Evolutionary conservation across 148 eudicot genomes (phyloP), one percentile per base, ranked within the genome.

Genomic region (Rhododendron kiyosumense): DNA sequence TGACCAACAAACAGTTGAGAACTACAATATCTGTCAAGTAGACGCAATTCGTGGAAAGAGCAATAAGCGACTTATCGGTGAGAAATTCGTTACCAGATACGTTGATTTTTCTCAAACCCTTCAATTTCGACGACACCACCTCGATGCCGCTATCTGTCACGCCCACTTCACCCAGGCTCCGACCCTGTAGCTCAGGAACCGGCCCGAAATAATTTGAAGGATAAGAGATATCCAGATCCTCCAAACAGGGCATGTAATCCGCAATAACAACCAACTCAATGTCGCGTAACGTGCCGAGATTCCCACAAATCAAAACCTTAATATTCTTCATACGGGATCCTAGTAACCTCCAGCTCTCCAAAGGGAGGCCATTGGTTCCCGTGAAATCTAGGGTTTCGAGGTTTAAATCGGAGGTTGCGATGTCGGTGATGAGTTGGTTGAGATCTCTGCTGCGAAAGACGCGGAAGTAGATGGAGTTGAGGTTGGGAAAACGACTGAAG

Each of bases 71-170:
- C 52, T 86, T 88, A 89, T 95, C 95, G 0, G 96, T 85, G 38
- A 95, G 26, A 81, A 91, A 86, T 45, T 76, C 59, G 86, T 93
- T 90, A 17, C 91, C 93, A 15, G 94, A 90, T 36, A 95, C 28
- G 86, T 92, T 77, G 82, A 95, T 92, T 78, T 77, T 92, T 54
- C 83, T 86, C 91, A 95, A 81, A 10, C 86, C 85, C 73, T 49
- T 52, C 10, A 95, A 75, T 57, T 82, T 90, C 5, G 82, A 86
- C 73, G 94, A 91, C 88, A 95, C 57, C 52, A 86, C 81, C 80
- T 87, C 84, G 59, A 95, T 82, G 32, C 96, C 98, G 83, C 54
- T 49, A 89, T 95, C 98, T 49, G 93, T 92, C 57, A 95, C 73
- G 41, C 32, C n/a, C 1, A 46, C 4, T 0, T 89, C 89, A 88